Evolutionary conservation across 495 filamentous ascomycete species (phyloP).

Genomic region (Trichoderma virens): DNA sequence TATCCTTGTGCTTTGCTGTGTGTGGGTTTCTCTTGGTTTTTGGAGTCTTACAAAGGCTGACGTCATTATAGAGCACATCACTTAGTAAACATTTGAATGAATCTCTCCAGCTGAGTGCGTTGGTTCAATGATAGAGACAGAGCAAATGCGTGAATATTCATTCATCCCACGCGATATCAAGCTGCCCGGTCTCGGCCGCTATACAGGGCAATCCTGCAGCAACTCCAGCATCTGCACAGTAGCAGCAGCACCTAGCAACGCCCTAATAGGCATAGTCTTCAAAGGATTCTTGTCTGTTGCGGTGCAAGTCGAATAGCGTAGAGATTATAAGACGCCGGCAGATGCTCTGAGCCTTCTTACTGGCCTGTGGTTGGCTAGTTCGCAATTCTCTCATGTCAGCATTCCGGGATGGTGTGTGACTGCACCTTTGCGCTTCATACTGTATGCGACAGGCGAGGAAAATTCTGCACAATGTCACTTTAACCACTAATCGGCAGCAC

Average conservation of each 20-base stretch:
- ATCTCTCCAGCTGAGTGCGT: too few relatives aligned
- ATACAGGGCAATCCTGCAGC: not conserved
- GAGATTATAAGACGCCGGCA: not conserved
- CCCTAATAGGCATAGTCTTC: not conserved
- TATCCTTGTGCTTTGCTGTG: not conserved
- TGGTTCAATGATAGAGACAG: too few relatives aligned
- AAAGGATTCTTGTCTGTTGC: not conserved
- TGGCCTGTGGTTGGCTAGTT: too few relatives aligned
- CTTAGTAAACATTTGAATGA: too few relatives aligned
- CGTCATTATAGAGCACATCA: too few relatives aligned
- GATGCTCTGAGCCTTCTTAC: not conserved
- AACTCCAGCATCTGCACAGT: not conserved
- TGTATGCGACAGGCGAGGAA: too few relatives aligned
- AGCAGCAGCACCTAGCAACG: not conserved
- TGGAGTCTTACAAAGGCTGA: too few relatives aligned
- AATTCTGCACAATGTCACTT: too few relatives aligned
- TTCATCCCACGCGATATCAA: not conserved
- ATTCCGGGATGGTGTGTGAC: too few relatives aligned
- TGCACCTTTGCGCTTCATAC: too few relatives aligned
- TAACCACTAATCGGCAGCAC: too few relatives aligned
- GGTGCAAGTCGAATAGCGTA: not conserved
- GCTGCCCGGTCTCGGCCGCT: not conserved
- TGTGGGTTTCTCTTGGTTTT: not conserved
- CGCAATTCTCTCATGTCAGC: too few relatives aligned
- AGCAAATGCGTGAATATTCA: not conserved